Evolutionary conservation across 345 rosid species (phyloP).

Genomic region (Ceriops zippeliana): DNA sequence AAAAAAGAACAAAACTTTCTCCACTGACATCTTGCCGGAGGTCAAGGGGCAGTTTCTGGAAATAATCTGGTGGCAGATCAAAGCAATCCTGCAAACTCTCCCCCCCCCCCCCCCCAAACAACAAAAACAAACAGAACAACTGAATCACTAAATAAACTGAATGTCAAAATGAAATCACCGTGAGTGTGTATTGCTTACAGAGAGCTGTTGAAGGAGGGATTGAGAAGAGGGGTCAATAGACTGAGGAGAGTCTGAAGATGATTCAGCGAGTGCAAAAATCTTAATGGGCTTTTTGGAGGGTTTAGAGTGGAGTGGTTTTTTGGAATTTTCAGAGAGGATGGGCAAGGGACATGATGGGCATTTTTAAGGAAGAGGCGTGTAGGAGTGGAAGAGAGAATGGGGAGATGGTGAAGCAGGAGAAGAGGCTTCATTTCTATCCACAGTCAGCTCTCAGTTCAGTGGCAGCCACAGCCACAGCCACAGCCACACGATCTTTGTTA

Average conservation of each 20-base stretch:
- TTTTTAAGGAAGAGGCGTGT: constrained; percentile 25
- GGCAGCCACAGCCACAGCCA: neutral
- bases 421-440: constrained; percentile 41
- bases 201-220: constrained; percentile 54
- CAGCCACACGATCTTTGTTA: too few species aligned
- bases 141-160: too few species aligned
- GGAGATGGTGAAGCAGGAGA: constrained; percentile 37
- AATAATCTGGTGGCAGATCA: constrained; percentile 78
- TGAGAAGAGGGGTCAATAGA: constrained; percentile 42
- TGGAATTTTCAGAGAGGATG: constrained; percentile 29
- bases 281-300: constrained; percentile 25
- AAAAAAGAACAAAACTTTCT: neutral
- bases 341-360: constrained; percentile 20
- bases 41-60: constrained; percentile 61
- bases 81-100: constrained; percentile 59
- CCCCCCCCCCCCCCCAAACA: neutral
- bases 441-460: constrained; percentile 2
- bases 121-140: neutral
- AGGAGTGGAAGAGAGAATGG: constrained; percentile 24
- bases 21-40: constrained; percentile 77
- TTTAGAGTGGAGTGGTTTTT: constrained; percentile 28
- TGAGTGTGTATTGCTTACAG: constrained; percentile 37
- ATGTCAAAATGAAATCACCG: neutral
- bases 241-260: constrained; percentile 51
- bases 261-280: constrained; percentile 55